phyloP scores from a whole-genome alignment of 768 basidiomycete species.

The Lactarius trivialis region DNA sequence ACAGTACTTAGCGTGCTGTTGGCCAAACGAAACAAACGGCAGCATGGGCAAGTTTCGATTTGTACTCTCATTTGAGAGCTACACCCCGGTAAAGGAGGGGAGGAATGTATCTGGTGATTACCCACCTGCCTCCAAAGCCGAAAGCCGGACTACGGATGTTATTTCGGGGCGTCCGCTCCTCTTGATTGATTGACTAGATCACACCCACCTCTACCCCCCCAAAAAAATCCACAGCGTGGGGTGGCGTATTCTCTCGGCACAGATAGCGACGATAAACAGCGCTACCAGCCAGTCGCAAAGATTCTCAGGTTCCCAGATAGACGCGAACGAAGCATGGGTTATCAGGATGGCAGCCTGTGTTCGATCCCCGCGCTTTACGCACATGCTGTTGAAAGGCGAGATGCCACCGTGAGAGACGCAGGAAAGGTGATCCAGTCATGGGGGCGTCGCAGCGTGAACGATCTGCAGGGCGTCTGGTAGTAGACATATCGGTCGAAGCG shows the following conservation, averaged over 20 bases:
- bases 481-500: too few relatives aligned
- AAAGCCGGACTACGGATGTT: not conserved
- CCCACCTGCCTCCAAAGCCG: too few relatives aligned
- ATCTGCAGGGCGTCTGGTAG: not conserved
- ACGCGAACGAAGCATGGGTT: not conserved
- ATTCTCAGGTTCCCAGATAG: not conserved
- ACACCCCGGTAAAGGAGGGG: too few relatives aligned
- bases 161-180: not conserved
- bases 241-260: not conserved
- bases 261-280: not conserved
- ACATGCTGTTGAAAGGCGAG: not conserved
- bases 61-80: too few relatives aligned
- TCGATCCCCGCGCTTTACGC: not conserved
- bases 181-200: not conserved
- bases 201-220: not conserved
- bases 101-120: too few relatives aligned
- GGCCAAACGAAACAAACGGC: too few relatives aligned
- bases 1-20: too few relatives aligned
- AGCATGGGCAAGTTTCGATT: not conserved
- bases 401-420: not conserved
- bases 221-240: not conserved
- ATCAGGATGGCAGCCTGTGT: not conserved
- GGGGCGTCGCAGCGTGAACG: not conserved
- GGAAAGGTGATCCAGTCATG: not conserved
- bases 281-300: not conserved